Evolutionary conservation across 2,329 filamentous ascomycete genomes (phyloP).

Genomic region (Lasiodiplodia hormozganensis): DNA sequence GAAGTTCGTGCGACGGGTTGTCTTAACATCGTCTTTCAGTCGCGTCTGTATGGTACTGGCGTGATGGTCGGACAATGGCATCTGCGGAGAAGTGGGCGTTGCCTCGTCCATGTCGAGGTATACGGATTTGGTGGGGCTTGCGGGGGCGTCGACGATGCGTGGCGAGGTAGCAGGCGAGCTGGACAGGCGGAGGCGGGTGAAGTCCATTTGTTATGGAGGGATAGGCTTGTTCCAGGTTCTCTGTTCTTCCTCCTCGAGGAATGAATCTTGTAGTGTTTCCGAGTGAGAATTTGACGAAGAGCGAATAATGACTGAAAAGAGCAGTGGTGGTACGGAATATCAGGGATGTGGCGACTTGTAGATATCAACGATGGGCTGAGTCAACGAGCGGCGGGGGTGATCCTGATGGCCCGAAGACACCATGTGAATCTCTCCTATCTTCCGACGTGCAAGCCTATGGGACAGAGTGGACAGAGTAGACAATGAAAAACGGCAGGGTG

Average conservation of each 20-base stretch:
- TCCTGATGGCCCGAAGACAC: background rate
- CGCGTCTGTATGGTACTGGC: conserved; percentile 32
- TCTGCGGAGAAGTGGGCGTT: background rate
- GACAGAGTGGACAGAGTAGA: background rate
- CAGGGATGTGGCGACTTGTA: background rate
- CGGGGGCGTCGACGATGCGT: conserved; percentile 38
- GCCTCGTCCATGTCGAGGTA: conserved; percentile 40
- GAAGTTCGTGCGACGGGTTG: conserved; percentile 42
- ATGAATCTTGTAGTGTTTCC: background rate
- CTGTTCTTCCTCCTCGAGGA: background rate
- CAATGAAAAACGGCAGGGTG: background rate
- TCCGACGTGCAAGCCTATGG: background rate
- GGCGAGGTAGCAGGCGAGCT: conserved; percentile 36
- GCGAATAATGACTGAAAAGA: background rate
- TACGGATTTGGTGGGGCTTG: conserved; percentile 45
- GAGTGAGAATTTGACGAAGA: background rate
- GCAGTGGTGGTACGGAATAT: background rate
- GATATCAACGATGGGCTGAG: background rate
- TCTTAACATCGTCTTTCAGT: conserved; percentile 31
- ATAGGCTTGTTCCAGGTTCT: too few species aligned
- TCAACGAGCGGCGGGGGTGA: background rate
- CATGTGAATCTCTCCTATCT: background rate
- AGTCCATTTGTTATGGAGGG: background rate
- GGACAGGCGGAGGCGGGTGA: conserved; percentile 29
- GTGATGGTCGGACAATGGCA: conserved; percentile 27